Evolutionary conservation across 2,329 filamentous ascomycete species (phyloP).

Genomic region (Seiridium unicorne): DNA sequence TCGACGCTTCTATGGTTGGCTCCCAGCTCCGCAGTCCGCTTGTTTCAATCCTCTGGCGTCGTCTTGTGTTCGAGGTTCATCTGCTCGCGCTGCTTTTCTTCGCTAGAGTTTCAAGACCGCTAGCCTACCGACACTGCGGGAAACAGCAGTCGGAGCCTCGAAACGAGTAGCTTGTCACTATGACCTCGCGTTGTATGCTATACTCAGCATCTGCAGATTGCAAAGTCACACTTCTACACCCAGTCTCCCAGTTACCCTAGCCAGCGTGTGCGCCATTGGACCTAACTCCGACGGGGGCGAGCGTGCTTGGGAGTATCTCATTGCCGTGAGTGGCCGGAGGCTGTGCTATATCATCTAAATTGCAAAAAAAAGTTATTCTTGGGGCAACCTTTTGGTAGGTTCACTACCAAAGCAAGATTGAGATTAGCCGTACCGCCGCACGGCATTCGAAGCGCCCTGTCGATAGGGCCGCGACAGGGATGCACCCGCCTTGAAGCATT

Average conservation of each 20-base stretch:
- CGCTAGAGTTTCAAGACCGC: not conserved
- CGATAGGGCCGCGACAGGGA: conserved; percentile 2
- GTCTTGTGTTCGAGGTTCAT: conserved; percentile 1
- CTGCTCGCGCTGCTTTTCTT: not conserved
- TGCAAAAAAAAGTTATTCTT: not conserved
- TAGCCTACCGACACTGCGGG: not conserved
- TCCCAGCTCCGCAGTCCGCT: not conserved
- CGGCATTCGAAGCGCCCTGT: not conserved
- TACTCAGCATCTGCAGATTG: not conserved
- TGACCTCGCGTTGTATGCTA: not conserved
- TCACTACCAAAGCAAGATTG: not conserved
- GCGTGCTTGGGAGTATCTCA: no score
- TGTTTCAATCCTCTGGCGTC: conserved; percentile 3
- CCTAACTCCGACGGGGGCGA: no score
- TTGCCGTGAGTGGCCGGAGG: no score
- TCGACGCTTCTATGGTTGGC: not conserved
- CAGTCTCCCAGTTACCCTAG: not conserved
- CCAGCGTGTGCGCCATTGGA: no score
- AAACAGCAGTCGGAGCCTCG: conserved; percentile 1
- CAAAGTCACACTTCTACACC: not conserved
- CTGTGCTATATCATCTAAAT: no score
- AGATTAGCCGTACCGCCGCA: not conserved
- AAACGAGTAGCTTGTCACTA: not conserved
- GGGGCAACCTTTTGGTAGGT: no score
- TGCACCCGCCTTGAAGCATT: conserved; percentile 1